A percentile compares a stretch with the other conserved stretches of the same genome.
Conservation (phyloP, 2,329 filamentous ascomycete species). For the Monosporascus ibericus region DNA sequence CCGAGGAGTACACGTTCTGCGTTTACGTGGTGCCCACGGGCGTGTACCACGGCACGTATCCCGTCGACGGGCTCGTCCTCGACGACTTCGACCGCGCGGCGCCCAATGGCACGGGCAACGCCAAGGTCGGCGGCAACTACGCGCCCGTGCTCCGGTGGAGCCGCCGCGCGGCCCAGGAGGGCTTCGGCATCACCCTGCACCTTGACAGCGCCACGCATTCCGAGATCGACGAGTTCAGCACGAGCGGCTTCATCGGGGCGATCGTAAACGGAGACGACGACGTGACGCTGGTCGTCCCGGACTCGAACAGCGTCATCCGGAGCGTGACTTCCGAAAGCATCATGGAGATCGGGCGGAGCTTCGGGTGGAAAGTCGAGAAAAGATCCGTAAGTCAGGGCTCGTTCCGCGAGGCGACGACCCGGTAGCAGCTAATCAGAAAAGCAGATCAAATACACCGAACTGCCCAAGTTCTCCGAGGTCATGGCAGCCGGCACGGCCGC, state of each 20-base stretch:
- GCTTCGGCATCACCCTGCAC: slow-evolving; percentile 92
- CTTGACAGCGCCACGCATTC: slow-evolving; percentile 78
- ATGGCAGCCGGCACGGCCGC: slow-evolving; percentile 91
- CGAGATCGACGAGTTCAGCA: slow-evolving; percentile 94
- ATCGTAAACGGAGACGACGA: slow-evolving; percentile 49
- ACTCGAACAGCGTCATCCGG: slow-evolving; percentile 81
- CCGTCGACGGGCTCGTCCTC: slow-evolving; percentile 80
- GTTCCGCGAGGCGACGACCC: too few species aligned
- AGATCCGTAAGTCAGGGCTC: slow-evolving; percentile 46
- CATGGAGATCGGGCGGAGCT: slow-evolving; percentile 65
- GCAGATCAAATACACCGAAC: slow-evolving; percentile 58
- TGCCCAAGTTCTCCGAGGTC: slow-evolving; percentile 59
- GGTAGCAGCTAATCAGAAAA: too few species aligned
- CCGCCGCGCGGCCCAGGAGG: slow-evolving; percentile 69
- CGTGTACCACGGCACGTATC: slow-evolving; percentile 85
- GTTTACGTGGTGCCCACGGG: slow-evolving; percentile 90
- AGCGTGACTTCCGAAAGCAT: slow-evolving; percentile 62
- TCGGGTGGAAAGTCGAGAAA: slow-evolving; percentile 80
- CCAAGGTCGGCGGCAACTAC: slow-evolving; percentile 96
- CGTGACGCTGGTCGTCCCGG: slow-evolving; percentile 76
- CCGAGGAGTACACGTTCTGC: slow-evolving; percentile 86
- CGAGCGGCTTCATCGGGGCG: slow-evolving; percentile 85
- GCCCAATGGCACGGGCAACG: slow-evolving; percentile 82
- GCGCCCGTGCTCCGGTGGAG: slow-evolving; percentile 86
- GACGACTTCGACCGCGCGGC: slow-evolving; percentile 92